Percentiles rank a stretch among this genome's conserved stretches.
phyloP scores from a whole-genome alignment of 73 alveolate species.

The Symbiodinium pilosum region DNA sequence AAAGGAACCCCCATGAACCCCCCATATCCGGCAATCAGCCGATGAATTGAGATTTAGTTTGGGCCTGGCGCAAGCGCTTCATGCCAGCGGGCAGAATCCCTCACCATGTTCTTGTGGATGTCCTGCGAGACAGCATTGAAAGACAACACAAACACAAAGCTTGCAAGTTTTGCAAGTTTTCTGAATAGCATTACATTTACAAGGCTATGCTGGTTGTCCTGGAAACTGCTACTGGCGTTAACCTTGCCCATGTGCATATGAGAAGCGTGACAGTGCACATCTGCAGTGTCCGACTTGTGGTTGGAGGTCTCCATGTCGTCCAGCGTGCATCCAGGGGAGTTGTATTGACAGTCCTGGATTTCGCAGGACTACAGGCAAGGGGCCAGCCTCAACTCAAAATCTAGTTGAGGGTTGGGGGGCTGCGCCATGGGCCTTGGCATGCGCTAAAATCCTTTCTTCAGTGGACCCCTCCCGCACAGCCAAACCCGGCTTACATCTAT shows the following conservation, averaged over 20 bases:
- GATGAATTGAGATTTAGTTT: neutral
- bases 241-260: neutral
- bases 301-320: conserved; percentile 89
- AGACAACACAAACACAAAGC: no score
- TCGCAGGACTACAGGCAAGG: neutral
- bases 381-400: no score
- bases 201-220: neutral
- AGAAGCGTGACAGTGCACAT: neutral
- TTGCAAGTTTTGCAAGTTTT: no score
- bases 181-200: no score
- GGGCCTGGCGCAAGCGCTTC: conserved; percentile 81
- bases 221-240: neutral
- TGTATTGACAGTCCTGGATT: conserved; percentile 88
- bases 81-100: conserved; percentile 66
- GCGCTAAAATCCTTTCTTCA: neutral
- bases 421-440: neutral
- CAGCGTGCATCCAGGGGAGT: conserved; percentile 88
- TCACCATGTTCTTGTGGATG: conserved; percentile 89
- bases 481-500: no score
- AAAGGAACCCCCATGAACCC: no score
- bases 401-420: neutral
- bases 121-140: neutral
- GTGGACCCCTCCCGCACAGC: no score
- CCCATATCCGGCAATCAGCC: no score
- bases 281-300: conserved; percentile 62